Conservation (phyloP, 495 filamentous ascomycete genomes). For the Penicillium chermesinum region DNA sequence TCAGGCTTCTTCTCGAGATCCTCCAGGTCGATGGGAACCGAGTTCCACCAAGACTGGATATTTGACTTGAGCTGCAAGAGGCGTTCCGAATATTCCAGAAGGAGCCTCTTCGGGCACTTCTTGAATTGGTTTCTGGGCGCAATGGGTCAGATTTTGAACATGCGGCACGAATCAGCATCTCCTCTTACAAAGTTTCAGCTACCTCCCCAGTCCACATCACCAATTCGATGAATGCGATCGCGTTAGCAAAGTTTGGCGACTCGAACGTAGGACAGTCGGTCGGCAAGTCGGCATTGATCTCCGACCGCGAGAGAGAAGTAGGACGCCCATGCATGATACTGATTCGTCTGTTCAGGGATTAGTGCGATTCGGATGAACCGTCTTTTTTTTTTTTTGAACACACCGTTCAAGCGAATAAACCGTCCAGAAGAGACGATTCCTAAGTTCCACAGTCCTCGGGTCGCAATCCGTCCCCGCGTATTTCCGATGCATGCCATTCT, state of each 20-base stretch:
- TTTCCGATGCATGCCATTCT: conserved; percentile 48
- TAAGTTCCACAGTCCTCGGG: conserved; percentile 31
- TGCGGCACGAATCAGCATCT: not conserved
- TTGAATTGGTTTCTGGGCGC: conserved; percentile 23
- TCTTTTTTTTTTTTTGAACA: no score
- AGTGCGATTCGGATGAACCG: not conserved
- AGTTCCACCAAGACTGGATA: conserved; percentile 41
- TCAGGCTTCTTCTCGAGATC: conserved; percentile 29
- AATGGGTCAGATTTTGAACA: not conserved
- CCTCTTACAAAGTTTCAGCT: conserved; percentile 39
- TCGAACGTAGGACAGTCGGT: conserved; percentile 29
- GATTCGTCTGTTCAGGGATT: conserved; percentile 16
- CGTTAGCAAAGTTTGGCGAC: conserved; percentile 35
- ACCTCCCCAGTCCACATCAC: conserved; percentile 36
- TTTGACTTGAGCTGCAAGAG: conserved; percentile 30
- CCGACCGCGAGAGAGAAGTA: conserved; percentile 31
- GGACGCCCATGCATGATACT: conserved; percentile 44
- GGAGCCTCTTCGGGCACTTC: conserved; percentile 30
- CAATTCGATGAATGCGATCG: conserved; percentile 36
- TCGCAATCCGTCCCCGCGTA: conserved; percentile 35
- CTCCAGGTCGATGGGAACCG: conserved; percentile 30
- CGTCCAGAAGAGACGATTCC: conserved; percentile 46
- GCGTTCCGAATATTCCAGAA: conserved; percentile 33
- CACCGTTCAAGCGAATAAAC: conserved; percentile 44
- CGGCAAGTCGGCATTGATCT: conserved; percentile 42